Conservation (phyloP, 2,329 filamentous ascomycete genomes). For the Purpureocillium lavendulum region DNA sequence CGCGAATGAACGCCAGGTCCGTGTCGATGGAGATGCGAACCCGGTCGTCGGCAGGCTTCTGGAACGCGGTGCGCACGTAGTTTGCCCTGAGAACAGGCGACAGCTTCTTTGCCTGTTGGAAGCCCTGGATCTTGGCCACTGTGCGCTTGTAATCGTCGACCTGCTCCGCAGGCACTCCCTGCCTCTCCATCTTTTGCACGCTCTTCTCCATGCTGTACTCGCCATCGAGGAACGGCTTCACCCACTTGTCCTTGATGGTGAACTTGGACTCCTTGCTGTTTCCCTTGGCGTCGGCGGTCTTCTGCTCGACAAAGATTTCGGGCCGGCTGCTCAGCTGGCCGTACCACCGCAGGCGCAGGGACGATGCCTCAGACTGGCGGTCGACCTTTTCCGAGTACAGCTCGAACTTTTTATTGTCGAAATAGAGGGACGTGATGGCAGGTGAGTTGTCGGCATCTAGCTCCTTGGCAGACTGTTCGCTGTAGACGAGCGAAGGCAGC, state of each 20-base stretch:
- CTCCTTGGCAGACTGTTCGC: conserved; percentile 75
- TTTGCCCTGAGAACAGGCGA: conserved; percentile 85
- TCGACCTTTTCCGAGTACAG: conserved; percentile 83
- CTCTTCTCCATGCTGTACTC: conserved; percentile 91
- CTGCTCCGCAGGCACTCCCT: conserved; percentile 57
- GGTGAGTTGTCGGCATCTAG: conserved; percentile 77
- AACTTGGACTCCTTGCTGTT: conserved; percentile 73
- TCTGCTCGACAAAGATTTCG: conserved; percentile 82
- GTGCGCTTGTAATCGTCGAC: conserved; percentile 63
- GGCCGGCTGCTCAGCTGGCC: conserved; percentile 72
- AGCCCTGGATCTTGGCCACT: conserved; percentile 69
- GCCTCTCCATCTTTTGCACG: conserved; percentile 75
- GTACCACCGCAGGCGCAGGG: conserved; percentile 84
- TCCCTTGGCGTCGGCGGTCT: conserved; percentile 69
- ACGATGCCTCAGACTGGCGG: conserved; percentile 65
- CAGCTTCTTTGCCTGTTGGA: conserved; percentile 68
- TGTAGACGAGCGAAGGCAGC: conserved; percentile 87
- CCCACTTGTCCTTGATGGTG: conserved; percentile 87
- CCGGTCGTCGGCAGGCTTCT: conserved; percentile 85
- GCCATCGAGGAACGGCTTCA: conserved; percentile 77
- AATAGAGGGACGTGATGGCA: conserved; percentile 90
- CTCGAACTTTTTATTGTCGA: conserved; percentile 79
- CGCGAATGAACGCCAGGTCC: conserved; percentile 77
- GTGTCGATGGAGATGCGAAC: conserved; percentile 92
- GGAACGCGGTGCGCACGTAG: conserved; percentile 90